Percentiles rank a stretch among this genome's conserved stretches.
These are phyloP conservation scores for Aureobasidium leucospermi DNA, from an alignment of 2,329 filamentous ascomycete genomes.

Conservation along the genomic window DNA sequence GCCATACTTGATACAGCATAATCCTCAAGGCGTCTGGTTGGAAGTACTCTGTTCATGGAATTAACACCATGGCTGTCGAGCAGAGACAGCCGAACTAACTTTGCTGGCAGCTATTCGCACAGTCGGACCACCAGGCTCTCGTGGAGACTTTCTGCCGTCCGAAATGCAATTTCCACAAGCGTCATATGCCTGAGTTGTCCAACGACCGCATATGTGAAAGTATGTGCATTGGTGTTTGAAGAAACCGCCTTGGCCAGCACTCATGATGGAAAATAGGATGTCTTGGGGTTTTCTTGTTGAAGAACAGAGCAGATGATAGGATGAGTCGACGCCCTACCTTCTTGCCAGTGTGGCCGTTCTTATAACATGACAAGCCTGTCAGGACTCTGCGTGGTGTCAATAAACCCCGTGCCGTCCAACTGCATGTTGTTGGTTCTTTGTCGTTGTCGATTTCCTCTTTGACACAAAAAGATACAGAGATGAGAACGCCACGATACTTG, in stretches of 20 bases:
- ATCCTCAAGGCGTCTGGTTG: neutral
- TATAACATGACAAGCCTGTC: neutral
- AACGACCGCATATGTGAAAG: neutral
- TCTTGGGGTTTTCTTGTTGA: neutral
- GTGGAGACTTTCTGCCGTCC: neutral
- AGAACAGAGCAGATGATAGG: neutral
- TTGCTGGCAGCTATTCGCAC: neutral
- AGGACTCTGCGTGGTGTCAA: neutral
- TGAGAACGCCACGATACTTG: neutral
- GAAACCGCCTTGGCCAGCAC: neutral
- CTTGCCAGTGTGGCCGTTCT: neutral
- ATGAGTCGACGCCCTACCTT: neutral
- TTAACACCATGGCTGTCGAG: neutral
- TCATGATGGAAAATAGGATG: neutral
- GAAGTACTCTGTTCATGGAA: neutral
- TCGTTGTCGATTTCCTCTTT: neutral
- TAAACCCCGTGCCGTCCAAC: neutral
- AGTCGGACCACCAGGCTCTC: neutral
- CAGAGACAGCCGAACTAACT: neutral
- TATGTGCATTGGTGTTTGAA: conserved; percentile 4
- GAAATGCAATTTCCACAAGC: conserved; percentile 20
- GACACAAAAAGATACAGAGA: neutral
- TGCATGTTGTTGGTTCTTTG: neutral
- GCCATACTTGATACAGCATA: neutral
- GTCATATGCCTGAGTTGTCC: conserved; percentile 9